These are phyloP conservation scores for Cenchrus fungigraminus DNA, from an alignment of 176 grass and related monocot species.

Conservation along the genomic window DNA sequence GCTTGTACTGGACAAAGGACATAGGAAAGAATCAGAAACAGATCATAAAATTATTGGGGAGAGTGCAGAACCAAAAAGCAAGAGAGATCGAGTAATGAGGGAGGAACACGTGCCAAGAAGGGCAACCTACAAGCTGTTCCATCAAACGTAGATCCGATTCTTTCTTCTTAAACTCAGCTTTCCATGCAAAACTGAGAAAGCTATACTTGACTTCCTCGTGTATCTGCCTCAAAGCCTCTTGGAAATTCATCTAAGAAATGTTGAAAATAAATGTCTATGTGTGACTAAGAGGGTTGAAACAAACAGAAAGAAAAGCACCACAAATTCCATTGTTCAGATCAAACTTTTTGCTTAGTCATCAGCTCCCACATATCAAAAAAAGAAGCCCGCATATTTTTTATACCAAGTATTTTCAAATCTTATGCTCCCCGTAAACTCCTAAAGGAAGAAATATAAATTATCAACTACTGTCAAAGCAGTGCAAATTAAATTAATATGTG, in stretches of 20 bases:
- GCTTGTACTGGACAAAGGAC: background rate
- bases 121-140: too few species aligned
- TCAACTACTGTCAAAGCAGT: background rate
- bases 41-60: too few species aligned
- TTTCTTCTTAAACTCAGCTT: background rate
- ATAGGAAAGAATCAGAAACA: background rate
- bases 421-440: background rate
- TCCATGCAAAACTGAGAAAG: background rate
- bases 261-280: background rate
- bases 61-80: background rate
- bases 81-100: background rate
- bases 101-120: too few species aligned
- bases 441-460: background rate
- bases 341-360: constrained; percentile 10
- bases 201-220: background rate
- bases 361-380: constrained; percentile 30
- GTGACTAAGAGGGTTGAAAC: background rate
- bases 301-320: background rate
- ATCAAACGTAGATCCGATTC: background rate
- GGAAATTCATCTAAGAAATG: background rate
- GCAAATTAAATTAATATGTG: background rate
- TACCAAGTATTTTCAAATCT: background rate
- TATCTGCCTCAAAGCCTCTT: background rate
- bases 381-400: background rate
- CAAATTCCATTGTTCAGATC: background rate